Percentiles rank a stretch among this genome's conserved stretches.
Conservation (phyloP, 176 grass and related monocot genomes). For the Hordeum marinum region DNA sequence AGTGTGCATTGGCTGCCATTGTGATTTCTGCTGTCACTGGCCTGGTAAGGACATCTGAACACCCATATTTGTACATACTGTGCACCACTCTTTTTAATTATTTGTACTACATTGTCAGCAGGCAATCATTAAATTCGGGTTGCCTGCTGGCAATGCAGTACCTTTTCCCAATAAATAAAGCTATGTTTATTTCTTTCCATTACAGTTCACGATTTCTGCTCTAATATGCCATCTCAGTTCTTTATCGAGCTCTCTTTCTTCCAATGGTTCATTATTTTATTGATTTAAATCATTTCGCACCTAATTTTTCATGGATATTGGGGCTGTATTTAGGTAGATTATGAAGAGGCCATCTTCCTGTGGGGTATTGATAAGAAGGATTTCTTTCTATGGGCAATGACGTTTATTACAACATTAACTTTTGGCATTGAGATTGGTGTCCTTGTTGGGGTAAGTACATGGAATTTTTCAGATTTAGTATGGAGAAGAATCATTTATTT, state of each 20-base stretch:
- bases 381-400: constrained; percentile 91
- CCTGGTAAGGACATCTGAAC: constrained; percentile 59
- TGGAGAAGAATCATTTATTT: constrained; percentile 1
- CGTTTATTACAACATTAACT: constrained; percentile 68
- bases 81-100: background rate
- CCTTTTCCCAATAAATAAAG: constrained; percentile 8
- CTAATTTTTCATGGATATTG: constrained; percentile 18
- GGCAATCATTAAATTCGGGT: background rate
- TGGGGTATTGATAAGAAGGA: constrained; percentile 93
- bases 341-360: constrained; percentile 84
- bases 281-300: background rate
- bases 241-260: constrained; percentile 8
- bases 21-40: constrained; percentile 96
- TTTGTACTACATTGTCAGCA: background rate
- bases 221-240: background rate
- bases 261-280: background rate
- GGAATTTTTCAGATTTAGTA: background rate
- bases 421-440: constrained; percentile 97
- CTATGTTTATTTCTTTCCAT: background rate
- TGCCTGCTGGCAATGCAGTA: background rate
- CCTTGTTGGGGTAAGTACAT: constrained; percentile 69
- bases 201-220: background rate
- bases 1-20: constrained; percentile 96
- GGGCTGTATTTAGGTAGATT: constrained; percentile 67
- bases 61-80: background rate